Conservation (phyloP, 257 asterid genomes). For the Lycium barbarum region DNA sequence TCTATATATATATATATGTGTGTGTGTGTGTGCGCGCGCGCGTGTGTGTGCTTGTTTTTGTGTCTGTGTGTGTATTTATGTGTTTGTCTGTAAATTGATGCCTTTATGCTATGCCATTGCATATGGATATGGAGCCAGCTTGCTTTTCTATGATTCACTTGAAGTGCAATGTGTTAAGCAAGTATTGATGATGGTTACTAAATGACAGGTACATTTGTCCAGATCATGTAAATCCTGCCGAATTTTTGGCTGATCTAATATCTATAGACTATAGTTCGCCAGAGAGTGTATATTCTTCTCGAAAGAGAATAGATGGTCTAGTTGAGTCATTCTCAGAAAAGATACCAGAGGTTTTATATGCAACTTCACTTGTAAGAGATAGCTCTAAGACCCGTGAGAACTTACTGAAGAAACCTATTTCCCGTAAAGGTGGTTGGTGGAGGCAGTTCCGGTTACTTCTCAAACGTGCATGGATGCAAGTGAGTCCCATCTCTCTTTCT, state of each 20-base stretch:
- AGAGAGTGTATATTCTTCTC: conserved; percentile 76
- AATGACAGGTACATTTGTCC: conserved; percentile 83
- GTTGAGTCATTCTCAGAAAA: conserved; percentile 80
- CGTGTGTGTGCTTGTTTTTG: too few relatives aligned
- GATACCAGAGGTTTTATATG: conserved; percentile 63
- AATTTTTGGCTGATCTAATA: conserved; percentile 97
- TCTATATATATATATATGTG: too few relatives aligned
- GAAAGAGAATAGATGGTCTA: conserved; percentile 80
- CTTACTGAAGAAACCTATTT: conserved; percentile 50
- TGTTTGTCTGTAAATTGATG: neutral
- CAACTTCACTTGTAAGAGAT: conserved; percentile 59
- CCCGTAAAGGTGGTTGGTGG: conserved; percentile 84
- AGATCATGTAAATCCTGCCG: conserved; percentile 95
- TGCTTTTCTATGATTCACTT: neutral
- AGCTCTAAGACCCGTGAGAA: conserved; percentile 43
- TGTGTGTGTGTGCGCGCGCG: neutral
- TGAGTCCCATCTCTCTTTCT: conserved; percentile 31
- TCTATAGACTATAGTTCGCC: conserved; percentile 89
- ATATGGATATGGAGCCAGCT: neutral
- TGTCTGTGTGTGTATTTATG: too few relatives aligned
- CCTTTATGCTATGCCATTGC: neutral
- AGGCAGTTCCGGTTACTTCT: conserved; percentile 83
- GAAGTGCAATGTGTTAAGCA: conserved; percentile 31
- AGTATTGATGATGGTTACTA: conserved; percentile 34
- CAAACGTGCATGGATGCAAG: conserved; percentile 99